phyloP scores from a whole-genome alignment of 352 stramenopile genomes.

The Saprolegnia parasitica region DNA sequence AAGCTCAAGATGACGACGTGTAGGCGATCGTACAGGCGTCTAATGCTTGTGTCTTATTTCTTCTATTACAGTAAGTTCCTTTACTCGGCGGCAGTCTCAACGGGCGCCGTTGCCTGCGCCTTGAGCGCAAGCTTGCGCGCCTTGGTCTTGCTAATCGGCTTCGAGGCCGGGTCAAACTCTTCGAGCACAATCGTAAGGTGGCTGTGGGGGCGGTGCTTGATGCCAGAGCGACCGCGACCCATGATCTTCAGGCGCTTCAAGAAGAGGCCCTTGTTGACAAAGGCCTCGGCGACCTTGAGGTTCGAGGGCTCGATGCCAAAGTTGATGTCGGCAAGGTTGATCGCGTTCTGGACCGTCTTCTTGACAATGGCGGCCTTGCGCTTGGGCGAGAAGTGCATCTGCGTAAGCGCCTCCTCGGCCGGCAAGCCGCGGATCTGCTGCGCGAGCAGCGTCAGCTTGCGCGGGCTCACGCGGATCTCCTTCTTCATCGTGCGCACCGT shows the following conservation, averaged over 20 bases:
- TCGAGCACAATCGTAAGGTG: constrained; percentile 73
- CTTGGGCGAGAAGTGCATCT: constrained; percentile 87
- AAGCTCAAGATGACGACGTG: no score
- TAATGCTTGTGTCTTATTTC: constrained; percentile 4
- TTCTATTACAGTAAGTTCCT: constrained; percentile 13
- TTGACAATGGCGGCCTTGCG: constrained; percentile 74
- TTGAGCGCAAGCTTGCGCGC: constrained; percentile 50
- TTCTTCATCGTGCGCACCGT: constrained; percentile 78
- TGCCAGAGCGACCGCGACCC: constrained; percentile 70
- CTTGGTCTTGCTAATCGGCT: constrained; percentile 73
- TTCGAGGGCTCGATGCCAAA: constrained; percentile 84
- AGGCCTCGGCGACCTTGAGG: constrained; percentile 76
- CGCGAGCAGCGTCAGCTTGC: constrained; percentile 76
- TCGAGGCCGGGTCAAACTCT: constrained; percentile 75
- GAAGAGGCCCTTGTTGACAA: constrained; percentile 80
- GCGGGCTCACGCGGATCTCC: constrained; percentile 70
- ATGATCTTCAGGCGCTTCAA: constrained; percentile 83
- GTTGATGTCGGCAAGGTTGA: constrained; percentile 85
- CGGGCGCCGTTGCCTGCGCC: constrained; percentile 33
- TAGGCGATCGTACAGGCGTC: constrained; percentile 7
- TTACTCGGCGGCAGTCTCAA: constrained; percentile 35
- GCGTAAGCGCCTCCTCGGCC: constrained; percentile 66
- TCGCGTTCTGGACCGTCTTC: constrained; percentile 83
- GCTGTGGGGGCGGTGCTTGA: constrained; percentile 80
- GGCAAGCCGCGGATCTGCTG: constrained; percentile 76